Evolutionary conservation across 139 green algal genomes (phyloP).

Genomic region (Spirogloea muscicola): DNA sequence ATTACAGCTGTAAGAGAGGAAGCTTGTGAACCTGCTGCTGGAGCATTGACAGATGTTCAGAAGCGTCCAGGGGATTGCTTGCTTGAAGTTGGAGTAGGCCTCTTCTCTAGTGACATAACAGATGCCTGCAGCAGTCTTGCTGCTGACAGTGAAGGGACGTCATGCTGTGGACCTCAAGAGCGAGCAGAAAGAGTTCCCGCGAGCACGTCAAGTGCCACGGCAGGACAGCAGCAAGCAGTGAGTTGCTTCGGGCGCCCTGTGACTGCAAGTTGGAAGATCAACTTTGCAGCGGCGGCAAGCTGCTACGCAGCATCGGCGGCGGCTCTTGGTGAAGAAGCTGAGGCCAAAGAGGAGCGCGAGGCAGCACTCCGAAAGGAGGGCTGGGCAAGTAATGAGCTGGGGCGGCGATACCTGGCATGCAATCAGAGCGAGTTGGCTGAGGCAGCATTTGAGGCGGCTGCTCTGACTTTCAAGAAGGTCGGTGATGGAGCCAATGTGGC

Average conservation of each 20-base stretch:
- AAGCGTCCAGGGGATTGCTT: too few relatives aligned
- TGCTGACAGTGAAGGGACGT: too few relatives aligned
- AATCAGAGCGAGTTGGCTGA: neutral
- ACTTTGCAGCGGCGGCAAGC: slow-evolving; percentile 27
- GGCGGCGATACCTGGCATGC: slow-evolving; percentile 1
- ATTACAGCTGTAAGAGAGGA: too few relatives aligned
- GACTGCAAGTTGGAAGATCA: slow-evolving; percentile 33
- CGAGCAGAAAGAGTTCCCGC: too few relatives aligned
- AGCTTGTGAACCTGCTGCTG: too few relatives aligned
- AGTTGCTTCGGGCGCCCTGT: slow-evolving; percentile 33
- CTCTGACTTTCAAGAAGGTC: slow-evolving; percentile 6
- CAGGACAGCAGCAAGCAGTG: slow-evolving; percentile 8
- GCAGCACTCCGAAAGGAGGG: neutral
- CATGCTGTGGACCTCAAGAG: too few relatives aligned
- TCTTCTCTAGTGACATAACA: too few relatives aligned
- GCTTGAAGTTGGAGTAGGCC: too few relatives aligned
- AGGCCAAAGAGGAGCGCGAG: slow-evolving; percentile 1
- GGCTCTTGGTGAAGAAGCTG: slow-evolving; percentile 17
- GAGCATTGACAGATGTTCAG: too few relatives aligned
- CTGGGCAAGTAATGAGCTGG: slow-evolving; percentile 24
- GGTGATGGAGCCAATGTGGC: slow-evolving; percentile 22
- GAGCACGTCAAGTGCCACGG: too few relatives aligned
- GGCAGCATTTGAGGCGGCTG: slow-evolving; percentile 17
- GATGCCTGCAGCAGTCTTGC: too few relatives aligned
- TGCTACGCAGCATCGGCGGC: slow-evolving; percentile 25